These are phyloP conservation scores for Maudiozyma turicensis DNA, from an alignment of 805 yeast genomes.

Conservation along the genomic window DNA sequence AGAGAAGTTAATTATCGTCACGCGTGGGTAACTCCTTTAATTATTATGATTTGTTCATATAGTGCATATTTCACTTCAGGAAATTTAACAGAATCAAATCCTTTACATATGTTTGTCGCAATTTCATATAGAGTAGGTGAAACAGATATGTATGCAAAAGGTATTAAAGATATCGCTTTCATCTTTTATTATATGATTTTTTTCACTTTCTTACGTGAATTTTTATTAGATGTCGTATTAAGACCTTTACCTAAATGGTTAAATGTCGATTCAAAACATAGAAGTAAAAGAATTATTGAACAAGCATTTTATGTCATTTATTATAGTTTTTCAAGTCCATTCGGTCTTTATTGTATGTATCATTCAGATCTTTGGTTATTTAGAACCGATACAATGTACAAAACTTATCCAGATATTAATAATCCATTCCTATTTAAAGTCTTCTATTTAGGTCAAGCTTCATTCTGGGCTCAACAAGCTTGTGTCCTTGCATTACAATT, in stretches of 20 bases:
- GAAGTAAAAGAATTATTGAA: slow-evolving; percentile 78
- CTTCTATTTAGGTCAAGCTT: slow-evolving; percentile 85
- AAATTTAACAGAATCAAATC: slow-evolving; percentile 49
- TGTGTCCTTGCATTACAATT: slow-evolving; percentile 71
- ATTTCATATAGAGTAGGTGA: slow-evolving; percentile 56
- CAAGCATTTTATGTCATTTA: slow-evolving; percentile 81
- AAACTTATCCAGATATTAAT: slow-evolving; percentile 70
- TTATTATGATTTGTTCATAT: slow-evolving; percentile 36
- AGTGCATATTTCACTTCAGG: slow-evolving; percentile 44
- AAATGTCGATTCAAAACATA: slow-evolving; percentile 33
- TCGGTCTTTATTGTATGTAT: slow-evolving; percentile 84
- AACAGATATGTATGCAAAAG: slow-evolving; percentile 72
- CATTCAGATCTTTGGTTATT: slow-evolving; percentile 82
- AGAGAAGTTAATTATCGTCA: slow-evolving; percentile 34
- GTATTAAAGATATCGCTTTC: slow-evolving; percentile 70
- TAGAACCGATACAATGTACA: slow-evolving; percentile 73
- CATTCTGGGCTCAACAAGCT: slow-evolving; percentile 96
- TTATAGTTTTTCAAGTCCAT: slow-evolving; percentile 71
- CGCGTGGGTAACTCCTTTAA: slow-evolving; percentile 66
- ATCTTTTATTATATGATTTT: slow-evolving; percentile 72
- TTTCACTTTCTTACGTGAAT: slow-evolving; percentile 87
- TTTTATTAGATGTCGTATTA: slow-evolving; percentile 72
- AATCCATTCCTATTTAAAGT: slow-evolving; percentile 63
- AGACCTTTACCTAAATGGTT: slow-evolving; percentile 59
- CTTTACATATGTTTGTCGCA: slow-evolving; percentile 51